These are phyloP conservation scores for Tolypocladium pustulatum DNA, from an alignment of 2,329 filamentous ascomycete species.

Conservation along the genomic window DNA sequence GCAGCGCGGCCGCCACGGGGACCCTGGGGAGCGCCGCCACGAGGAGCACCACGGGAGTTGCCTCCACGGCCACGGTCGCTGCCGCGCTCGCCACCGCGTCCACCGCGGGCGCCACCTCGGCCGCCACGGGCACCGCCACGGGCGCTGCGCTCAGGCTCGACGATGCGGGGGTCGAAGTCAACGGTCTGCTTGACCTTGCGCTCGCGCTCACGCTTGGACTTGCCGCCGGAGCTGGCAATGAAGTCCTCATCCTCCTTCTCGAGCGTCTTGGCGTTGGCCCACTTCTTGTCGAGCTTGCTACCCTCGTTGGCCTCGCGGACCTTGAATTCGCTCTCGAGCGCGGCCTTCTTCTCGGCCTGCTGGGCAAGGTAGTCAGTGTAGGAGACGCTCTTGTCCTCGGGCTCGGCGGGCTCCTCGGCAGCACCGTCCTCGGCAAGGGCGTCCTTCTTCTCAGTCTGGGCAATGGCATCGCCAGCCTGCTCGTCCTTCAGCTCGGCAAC, in stretches of 20 bases:
- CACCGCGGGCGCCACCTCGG: constrained; percentile 37
- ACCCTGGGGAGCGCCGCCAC: constrained; percentile 20
- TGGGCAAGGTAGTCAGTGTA: constrained; percentile 79
- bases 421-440: constrained; percentile 39
- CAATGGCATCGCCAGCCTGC: constrained; percentile 81
- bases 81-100: constrained; percentile 37
- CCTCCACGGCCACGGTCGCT: constrained; percentile 35
- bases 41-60: constrained; percentile 25
- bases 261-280: constrained; percentile 70
- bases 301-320: constrained; percentile 91
- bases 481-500: constrained; percentile 83
- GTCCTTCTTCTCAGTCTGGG: constrained; percentile 73
- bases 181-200: constrained; percentile 85
- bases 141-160: constrained; percentile 55
- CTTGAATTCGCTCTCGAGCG: constrained; percentile 52
- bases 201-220: constrained; percentile 77
- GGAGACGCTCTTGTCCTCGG: constrained; percentile 81
- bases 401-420: constrained; percentile 43
- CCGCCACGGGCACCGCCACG: constrained; percentile 42
- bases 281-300: constrained; percentile 80
- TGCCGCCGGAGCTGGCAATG: constrained; percentile 63
- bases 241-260: constrained; percentile 63
- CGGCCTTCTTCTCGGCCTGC: constrained; percentile 62
- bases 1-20: constrained; percentile 24
- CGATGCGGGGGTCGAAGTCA: constrained; percentile 77